Evolutionary conservation across 192 early-diverging fungal species (phyloP).

Genomic region (Backusella tuberculispora): DNA sequence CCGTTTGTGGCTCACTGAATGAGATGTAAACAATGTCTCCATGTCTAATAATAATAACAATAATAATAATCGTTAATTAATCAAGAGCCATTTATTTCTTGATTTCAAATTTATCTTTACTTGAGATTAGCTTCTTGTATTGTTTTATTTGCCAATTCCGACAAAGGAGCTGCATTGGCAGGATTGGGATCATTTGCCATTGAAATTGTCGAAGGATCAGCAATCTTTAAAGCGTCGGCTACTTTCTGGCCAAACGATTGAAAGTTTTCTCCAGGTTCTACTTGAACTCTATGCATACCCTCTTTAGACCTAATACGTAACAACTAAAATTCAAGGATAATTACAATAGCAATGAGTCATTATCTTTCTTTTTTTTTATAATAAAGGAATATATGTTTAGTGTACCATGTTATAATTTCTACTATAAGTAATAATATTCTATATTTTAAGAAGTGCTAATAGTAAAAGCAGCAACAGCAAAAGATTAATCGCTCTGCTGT

Average conservation of each 20-base stretch:
- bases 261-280: slow-evolving; percentile 59
- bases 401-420: neutral
- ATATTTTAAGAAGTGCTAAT: neutral
- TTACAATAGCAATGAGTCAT: neutral
- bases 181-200: slow-evolving; percentile 10
- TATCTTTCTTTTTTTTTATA: neutral
- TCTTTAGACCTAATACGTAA: slow-evolving; percentile 73
- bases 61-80: neutral
- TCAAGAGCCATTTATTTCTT: neutral
- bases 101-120: neutral
- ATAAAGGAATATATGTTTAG: neutral
- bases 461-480: neutral
- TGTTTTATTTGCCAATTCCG: neutral
- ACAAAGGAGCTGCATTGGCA: neutral
- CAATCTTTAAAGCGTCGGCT: slow-evolving; percentile 19
- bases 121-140: slow-evolving; percentile 14
- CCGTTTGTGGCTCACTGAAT: slow-evolving; percentile 37
- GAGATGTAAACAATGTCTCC: slow-evolving; percentile 58
- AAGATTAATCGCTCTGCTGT: neutral
- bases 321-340: slow-evolving; percentile 43
- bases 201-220: neutral
- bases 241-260: slow-evolving; percentile 60
- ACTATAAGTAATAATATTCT: neutral
- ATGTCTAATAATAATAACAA: slow-evolving; percentile 39
- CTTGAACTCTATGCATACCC: slow-evolving; percentile 67